Evolutionary conservation across 352 stramenopile species (phyloP).

Genomic region (Phytophthora citricola): DNA sequence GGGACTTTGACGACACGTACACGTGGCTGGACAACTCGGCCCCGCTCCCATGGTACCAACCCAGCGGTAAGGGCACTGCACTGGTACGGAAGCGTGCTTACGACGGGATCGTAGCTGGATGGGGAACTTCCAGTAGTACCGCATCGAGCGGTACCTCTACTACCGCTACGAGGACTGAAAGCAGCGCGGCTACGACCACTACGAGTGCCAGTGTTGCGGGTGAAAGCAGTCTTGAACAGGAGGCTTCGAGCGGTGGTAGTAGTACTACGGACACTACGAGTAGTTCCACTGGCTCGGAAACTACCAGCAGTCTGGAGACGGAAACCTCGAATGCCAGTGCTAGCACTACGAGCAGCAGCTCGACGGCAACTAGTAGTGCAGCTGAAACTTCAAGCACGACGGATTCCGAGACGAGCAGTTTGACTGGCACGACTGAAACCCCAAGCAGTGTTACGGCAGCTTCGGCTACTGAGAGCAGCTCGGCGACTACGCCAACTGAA

Average conservation of each 20-base stretch:
- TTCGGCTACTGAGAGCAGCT: constrained; percentile 7
- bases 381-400: constrained; percentile 5
- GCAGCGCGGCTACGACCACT: constrained; percentile 1
- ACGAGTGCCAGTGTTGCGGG: constrained; percentile 10
- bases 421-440: not conserved
- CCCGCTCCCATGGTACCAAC: constrained; percentile 33
- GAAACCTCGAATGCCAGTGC: constrained; percentile 1
- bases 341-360: constrained; percentile 6
- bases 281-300: not conserved
- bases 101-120: constrained; percentile 31
- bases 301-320: not conserved
- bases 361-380: not conserved
- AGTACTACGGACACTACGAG: constrained; percentile 7
- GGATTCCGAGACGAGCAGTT: not conserved
- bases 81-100: constrained; percentile 36
- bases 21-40: constrained; percentile 25
- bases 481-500: not conserved
- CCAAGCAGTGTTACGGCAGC: not conserved
- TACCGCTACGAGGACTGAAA: constrained; percentile 1
- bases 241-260: constrained; percentile 8
- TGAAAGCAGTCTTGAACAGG: constrained; percentile 11
- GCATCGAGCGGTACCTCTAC: not conserved
- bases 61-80: constrained; percentile 22
- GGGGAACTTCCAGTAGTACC: constrained; percentile 15
- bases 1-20: constrained; percentile 33